Conservation (phyloP, 2,329 filamentous ascomycete genomes). For the Xylaria sp. region DNA sequence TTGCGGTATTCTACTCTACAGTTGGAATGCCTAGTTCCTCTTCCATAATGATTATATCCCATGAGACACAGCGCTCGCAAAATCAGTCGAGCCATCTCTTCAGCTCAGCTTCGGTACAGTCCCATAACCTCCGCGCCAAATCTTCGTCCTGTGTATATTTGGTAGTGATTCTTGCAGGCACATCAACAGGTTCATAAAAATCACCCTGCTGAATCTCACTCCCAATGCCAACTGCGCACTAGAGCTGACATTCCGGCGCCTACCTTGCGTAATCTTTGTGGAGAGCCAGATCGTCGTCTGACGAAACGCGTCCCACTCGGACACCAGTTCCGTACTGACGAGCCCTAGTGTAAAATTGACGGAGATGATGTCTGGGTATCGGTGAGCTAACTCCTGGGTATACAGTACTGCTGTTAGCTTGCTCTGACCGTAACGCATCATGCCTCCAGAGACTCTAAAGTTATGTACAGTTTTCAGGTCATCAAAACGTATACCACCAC, state of each 20-base stretch:
- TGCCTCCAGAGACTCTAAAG: constrained; percentile 2
- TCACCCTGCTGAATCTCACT: constrained; percentile 13
- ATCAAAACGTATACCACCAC: constrained; percentile 20
- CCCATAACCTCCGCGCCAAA: constrained; percentile 20
- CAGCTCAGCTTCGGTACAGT: constrained; percentile 23
- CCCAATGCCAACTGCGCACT: neutral
- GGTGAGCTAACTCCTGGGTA: constrained; percentile 24
- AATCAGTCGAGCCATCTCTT: neutral
- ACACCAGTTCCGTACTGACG: constrained; percentile 12
- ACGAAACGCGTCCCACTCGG: neutral
- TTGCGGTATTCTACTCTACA: too few species aligned
- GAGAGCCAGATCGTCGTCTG: neutral
- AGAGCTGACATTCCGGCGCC: constrained; percentile 1
- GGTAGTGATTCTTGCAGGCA: neutral
- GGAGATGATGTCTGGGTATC: constrained; percentile 16
- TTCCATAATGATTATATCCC: too few species aligned
- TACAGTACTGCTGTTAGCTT: constrained; percentile 31
- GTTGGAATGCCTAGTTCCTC: too few species aligned
- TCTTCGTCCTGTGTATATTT: constrained; percentile 11
- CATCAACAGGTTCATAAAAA: constrained; percentile 22
- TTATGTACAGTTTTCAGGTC: constrained; percentile 12
- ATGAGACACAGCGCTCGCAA: too few species aligned
- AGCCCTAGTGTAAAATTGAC: constrained; percentile 21
- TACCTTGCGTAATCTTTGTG: neutral
- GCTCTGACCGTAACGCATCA: constrained; percentile 26